Conservation (phyloP, 1,284 basidiomycete genomes). For the Cryptococcus depauperatus region DNA sequence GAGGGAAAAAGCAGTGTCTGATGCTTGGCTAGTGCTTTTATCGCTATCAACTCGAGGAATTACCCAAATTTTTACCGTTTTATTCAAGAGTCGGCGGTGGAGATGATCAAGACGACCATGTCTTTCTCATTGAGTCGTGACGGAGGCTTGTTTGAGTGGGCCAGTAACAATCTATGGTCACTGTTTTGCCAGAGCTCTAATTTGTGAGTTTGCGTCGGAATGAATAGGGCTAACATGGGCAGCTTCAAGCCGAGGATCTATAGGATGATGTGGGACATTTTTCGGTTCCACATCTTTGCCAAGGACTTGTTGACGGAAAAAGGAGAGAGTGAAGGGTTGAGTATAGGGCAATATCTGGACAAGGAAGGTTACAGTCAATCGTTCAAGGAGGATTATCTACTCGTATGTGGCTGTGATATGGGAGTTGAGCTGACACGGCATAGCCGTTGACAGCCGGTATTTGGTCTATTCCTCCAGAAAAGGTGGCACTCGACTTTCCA, state of each 20-base stretch:
- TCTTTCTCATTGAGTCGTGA: slow-evolving; percentile 67
- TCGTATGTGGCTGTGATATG: slow-evolving; percentile 54
- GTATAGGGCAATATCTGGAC: slow-evolving; percentile 61
- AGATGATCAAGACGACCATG: slow-evolving; percentile 57
- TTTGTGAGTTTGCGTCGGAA: slow-evolving; percentile 29
- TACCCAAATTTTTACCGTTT: slow-evolving; percentile 75
- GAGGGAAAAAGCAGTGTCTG: not conserved
- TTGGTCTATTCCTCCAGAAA: slow-evolving; percentile 68
- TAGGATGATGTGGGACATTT: slow-evolving; percentile 65
- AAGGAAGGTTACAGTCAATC: slow-evolving; percentile 57
- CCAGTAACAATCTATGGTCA: slow-evolving; percentile 54
- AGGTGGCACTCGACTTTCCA: slow-evolving; percentile 62
- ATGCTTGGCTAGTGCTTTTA: not conserved
- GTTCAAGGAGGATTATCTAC: slow-evolving; percentile 67
- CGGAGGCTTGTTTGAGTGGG: slow-evolving; percentile 61
- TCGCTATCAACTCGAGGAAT: slow-evolving; percentile 66
- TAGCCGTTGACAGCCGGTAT: slow-evolving; percentile 72
- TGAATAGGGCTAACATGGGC: not conserved
- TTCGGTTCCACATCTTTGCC: slow-evolving; percentile 65
- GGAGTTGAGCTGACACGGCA: not conserved
- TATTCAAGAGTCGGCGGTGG: slow-evolving; percentile 51
- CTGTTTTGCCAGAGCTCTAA: slow-evolving; percentile 60
- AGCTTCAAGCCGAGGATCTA: slow-evolving; percentile 59
- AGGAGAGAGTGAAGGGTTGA: slow-evolving; percentile 34
- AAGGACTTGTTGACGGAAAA: slow-evolving; percentile 33